These are phyloP conservation scores for Ganoderma resinaceum DNA, from an alignment of 1,284 basidiomycete genomes.

Conservation along the genomic window DNA sequence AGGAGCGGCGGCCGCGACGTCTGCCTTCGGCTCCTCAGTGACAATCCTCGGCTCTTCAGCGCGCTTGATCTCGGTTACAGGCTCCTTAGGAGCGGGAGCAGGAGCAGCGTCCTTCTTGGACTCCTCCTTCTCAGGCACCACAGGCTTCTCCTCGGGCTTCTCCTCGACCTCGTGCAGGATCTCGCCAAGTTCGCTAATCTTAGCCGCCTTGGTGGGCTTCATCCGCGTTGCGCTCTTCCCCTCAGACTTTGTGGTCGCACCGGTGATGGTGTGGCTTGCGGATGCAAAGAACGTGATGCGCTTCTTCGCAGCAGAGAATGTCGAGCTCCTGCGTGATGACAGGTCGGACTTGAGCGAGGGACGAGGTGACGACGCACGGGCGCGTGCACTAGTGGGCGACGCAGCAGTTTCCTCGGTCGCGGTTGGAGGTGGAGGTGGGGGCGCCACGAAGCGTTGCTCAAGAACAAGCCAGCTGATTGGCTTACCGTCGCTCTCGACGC, in stretches of 20 bases:
- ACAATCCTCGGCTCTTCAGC: slow-evolving; percentile 20
- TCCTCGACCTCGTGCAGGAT: slow-evolving; percentile 59
- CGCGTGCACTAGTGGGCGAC: slow-evolving; percentile 21
- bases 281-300: slow-evolving; percentile 64
- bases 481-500: slow-evolving; percentile 35
- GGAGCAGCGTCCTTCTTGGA: slow-evolving; percentile 5
- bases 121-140: slow-evolving; percentile 35
- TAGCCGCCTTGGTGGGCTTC: slow-evolving; percentile 40
- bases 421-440: slow-evolving; percentile 44
- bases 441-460: slow-evolving; percentile 60
- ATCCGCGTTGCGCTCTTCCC: slow-evolving; percentile 39
- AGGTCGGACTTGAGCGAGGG: slow-evolving; percentile 56
- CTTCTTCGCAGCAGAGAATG: slow-evolving; percentile 55
- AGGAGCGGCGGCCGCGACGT: slow-evolving; percentile 25
- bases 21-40: slow-evolving; percentile 16
- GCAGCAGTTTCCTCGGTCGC: slow-evolving; percentile 21
- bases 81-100: slow-evolving; percentile 5
- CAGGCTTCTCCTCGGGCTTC: slow-evolving; percentile 28
- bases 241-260: slow-evolving; percentile 21
- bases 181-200: slow-evolving; percentile 72
- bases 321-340: slow-evolving; percentile 45
- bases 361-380: slow-evolving; percentile 53
- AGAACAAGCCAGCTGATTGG: slow-evolving; percentile 66
- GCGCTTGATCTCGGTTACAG: slow-evolving; percentile 27
- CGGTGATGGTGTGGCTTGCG: slow-evolving; percentile 25